phyloP scores from a whole-genome alignment of 2,329 filamentous ascomycete species.

The Aspergillus oerlinghausenensis region DNA sequence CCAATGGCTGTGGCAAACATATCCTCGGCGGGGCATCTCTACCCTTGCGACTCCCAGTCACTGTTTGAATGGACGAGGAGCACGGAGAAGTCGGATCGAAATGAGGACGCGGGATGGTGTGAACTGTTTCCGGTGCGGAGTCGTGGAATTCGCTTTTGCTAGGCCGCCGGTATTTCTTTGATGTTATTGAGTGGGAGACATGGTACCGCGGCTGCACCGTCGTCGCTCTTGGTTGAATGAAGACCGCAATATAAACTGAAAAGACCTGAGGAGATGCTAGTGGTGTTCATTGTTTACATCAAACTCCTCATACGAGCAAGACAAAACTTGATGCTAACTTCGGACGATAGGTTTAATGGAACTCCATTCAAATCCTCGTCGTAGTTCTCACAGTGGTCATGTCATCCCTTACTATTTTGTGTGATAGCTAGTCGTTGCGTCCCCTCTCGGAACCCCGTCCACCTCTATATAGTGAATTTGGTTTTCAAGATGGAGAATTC shows the following conservation, averaged over 20 bases:
- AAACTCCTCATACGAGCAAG: neutral
- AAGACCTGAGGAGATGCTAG: slow-evolving; percentile 42
- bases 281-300: neutral
- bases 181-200: slow-evolving; percentile 5
- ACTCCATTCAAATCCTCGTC: neutral
- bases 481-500: neutral
- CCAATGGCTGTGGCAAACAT: slow-evolving; percentile 43
- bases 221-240: slow-evolving; percentile 31
- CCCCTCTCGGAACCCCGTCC: neutral
- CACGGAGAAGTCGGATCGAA: slow-evolving; percentile 3
- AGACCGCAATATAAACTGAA: slow-evolving; percentile 39
- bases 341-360: neutral
- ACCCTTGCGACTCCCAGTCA: slow-evolving; percentile 3
- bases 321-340: neutral
- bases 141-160: slow-evolving; percentile 13
- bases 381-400: neutral
- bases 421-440: neutral
- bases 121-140: slow-evolving; percentile 4
- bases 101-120: neutral
- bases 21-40: neutral
- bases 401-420: neutral
- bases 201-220: slow-evolving; percentile 28
- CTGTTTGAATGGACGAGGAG: slow-evolving; percentile 3
- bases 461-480: neutral
- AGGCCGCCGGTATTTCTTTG: slow-evolving; percentile 2